phyloP scores from a whole-genome alignment of 495 filamentous ascomycete genomes.

The Penicillium ucsense region DNA sequence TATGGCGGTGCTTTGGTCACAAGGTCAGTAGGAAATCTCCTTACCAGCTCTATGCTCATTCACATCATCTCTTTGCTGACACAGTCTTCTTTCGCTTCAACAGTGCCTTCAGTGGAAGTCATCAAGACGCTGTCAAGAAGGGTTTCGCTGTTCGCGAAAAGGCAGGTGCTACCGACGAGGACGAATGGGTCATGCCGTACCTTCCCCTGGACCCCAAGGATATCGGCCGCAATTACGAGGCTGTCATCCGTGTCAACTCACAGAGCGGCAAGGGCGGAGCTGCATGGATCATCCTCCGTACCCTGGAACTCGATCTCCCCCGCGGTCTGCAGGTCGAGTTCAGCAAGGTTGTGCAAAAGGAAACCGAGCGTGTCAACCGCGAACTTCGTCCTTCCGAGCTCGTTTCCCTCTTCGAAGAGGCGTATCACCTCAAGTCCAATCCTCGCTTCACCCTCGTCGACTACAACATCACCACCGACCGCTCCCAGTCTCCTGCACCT shows the following conservation, averaged over 20 bases:
- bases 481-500: constrained; percentile 66
- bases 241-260: constrained; percentile 94
- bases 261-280: constrained; percentile 93
- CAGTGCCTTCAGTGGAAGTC: constrained; percentile 31
- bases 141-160: constrained; percentile 70
- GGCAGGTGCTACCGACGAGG: constrained; percentile 46
- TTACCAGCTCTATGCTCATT: too few species aligned
- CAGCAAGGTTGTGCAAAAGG: constrained; percentile 71
- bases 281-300: constrained; percentile 86
- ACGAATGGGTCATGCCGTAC: constrained; percentile 70
- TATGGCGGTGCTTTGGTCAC: constrained; percentile 76
- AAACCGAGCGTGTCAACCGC: constrained; percentile 62
- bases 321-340: constrained; percentile 91
- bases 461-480: constrained; percentile 83
- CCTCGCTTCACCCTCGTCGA: constrained; percentile 82
- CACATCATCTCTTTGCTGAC: neutral
- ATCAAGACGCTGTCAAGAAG: constrained; percentile 98
- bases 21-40: neutral
- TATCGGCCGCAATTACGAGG: constrained; percentile 93
- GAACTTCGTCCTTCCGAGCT: constrained; percentile 82
- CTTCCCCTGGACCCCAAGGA: constrained; percentile 88
- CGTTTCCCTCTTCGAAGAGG: constrained; percentile 70
- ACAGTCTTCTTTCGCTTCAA: too few species aligned
- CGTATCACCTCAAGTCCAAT: constrained; percentile 73
- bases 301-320: constrained; percentile 84